Base-by-base conservation (phyloP, 257 asterid genomes). In the Ballota nigra region DNA sequence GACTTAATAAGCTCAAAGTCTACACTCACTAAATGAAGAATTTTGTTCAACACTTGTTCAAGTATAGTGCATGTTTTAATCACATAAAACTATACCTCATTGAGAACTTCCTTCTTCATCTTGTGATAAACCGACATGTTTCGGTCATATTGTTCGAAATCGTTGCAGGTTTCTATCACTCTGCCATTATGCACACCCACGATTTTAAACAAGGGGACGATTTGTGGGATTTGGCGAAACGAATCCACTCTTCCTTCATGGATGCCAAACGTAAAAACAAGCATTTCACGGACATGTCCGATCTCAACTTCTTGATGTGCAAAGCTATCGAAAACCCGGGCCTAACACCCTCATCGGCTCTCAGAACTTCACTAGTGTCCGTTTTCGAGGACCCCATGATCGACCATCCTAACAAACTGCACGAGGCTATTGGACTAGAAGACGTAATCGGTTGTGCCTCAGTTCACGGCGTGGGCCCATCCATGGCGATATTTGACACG, bases 281-380 rank as follows among this genome's bases (percentile, higher is more conserved):
- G 79, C 98, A 93, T 72, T 93, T 91, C 68, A 68, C 90, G 0
- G 97, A 93, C 84, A 91, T 89, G 92, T 83, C 86, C 0, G 99
- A 88, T 68, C 73, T 95, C 61, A 92, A 95, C 85, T 92, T 85
- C 63, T 84, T 93, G 75, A 92, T 92, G 99, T 77, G 95, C 84
- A 95, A 79, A 85, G 98, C 97, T 53, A 84, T 95, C 51, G 95
- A 95, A 3, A 95, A 89, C 80, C 99, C 99, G 0, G 81, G 93
- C 55, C 71, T 92, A 69, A 92, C 99, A 5, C 89, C 94, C 9
- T 81, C 92, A 3, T 84, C 85, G 23, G 88, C 98, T 4, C 80
- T 95, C 29, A 77, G 97, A 65, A 84, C 99, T 18, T 82, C 99
- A 15, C 66, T 89, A 0, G 63, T 92, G 16, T 86, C 99, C 0